Evolutionary conservation across 2,329 filamentous ascomycete genomes (phyloP).

Genomic region (Xylaria sp.): DNA sequence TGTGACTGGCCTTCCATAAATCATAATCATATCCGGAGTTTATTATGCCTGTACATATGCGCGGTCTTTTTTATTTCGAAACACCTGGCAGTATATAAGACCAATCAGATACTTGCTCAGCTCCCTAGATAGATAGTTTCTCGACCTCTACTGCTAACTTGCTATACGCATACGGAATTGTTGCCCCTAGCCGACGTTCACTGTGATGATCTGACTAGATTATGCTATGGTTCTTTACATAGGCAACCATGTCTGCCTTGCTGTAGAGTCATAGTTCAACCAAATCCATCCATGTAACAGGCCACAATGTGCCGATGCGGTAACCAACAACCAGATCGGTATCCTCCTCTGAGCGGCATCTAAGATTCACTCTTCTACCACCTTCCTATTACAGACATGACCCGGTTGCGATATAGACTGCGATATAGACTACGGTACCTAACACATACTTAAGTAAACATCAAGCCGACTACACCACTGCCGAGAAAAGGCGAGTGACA

Average conservation of each 20-base stretch:
- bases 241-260: constrained; percentile 10
- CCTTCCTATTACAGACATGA: neutral
- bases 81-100: too few relatives aligned
- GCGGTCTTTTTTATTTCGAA: too few relatives aligned
- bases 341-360: neutral
- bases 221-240: too few relatives aligned
- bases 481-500: neutral
- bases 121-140: too few relatives aligned
- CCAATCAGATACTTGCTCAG: too few relatives aligned
- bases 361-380: neutral
- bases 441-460: too few relatives aligned
- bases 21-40: neutral
- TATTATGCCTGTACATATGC: too few relatives aligned
- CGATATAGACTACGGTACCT: too few relatives aligned
- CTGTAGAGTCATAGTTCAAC: constrained; percentile 3
- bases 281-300: neutral
- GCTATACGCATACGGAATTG: neutral
- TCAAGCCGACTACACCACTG: neutral
- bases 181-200: neutral
- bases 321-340: neutral
- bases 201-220: neutral
- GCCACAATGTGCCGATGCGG: constrained; percentile 3
- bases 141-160: neutral
- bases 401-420: too few relatives aligned
- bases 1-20: neutral